phyloP scores from a whole-genome alignment of 2,329 filamentous ascomycete genomes.

The Nemania serpens region DNA sequence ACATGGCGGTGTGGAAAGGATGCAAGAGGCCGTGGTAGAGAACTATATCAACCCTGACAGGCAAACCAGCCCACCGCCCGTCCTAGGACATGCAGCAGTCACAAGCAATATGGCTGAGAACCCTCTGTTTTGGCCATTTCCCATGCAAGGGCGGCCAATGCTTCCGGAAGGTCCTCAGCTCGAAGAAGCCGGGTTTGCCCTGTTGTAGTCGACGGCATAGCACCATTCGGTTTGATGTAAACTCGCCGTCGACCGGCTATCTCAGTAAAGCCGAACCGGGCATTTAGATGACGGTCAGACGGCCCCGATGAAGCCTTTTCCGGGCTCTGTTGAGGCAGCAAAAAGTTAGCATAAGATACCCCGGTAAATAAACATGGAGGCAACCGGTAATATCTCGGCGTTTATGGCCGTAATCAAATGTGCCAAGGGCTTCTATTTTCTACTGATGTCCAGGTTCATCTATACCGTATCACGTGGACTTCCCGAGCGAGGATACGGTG shows the following conservation, averaged over 20 bases:
- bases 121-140: conserved; percentile 65
- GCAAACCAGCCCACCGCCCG: not conserved
- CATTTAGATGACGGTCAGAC: not conserved
- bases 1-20: conserved; percentile 26
- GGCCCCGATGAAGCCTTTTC: conserved; percentile 4
- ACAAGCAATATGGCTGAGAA: conserved; percentile 43
- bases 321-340: not conserved
- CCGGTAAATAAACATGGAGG: conserved; percentile 13
- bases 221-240: not conserved
- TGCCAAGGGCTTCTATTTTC: not conserved
- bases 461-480: not conserved
- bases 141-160: conserved; percentile 62
- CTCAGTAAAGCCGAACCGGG: not conserved
- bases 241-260: not conserved
- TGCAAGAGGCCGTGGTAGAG: conserved; percentile 32
- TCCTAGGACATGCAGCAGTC: conserved; percentile 20
- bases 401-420: not conserved
- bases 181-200: conserved; percentile 57
- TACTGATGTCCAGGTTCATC: not conserved
- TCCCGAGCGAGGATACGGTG: not conserved
- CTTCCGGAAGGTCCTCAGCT: conserved; percentile 53
- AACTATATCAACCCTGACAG: not conserved
- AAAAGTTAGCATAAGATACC: conserved; percentile 22
- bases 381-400: not conserved
- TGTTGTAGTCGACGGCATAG: conserved; percentile 39